phyloP scores from a whole-genome alignment of 257 asterid species.

The Cordia subcordata region DNA sequence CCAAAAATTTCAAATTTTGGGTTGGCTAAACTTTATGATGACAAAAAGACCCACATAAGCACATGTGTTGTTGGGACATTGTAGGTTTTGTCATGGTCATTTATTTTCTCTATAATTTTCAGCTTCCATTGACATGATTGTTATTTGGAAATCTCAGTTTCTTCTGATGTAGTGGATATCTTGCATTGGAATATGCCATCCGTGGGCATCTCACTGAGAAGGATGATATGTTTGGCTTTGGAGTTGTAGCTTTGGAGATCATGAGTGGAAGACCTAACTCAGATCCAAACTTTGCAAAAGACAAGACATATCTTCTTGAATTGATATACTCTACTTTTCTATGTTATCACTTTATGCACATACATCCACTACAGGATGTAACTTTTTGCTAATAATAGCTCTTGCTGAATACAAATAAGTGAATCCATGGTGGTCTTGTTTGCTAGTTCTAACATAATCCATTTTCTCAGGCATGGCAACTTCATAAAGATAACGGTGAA shows the following conservation, averaged over 20 bases:
- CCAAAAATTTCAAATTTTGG: conserved; percentile 77
- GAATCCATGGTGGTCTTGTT: background rate
- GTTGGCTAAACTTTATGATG: conserved; percentile 66
- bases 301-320: conserved; percentile 4
- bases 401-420: no score
- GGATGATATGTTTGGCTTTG: conserved; percentile 4
- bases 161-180: background rate
- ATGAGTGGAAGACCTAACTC: conserved; percentile 3
- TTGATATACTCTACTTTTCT: background rate
- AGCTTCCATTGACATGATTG: no score
- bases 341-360: background rate
- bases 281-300: background rate
- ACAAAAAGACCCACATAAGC: conserved; percentile 25
- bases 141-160: background rate
- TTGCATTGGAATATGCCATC: conserved; percentile 1
- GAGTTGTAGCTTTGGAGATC: conserved; percentile 5
- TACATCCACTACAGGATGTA: no score
- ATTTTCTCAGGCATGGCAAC: conserved; percentile 1
- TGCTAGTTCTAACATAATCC: background rate
- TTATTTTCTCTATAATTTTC: background rate
- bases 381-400: no score
- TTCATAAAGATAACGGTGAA: background rate
- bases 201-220: conserved; percentile 5
- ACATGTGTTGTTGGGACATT: background rate
- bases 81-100: background rate